Conservation (phyloP, 768 basidiomycete genomes). For the Trichaptum fuscoviolaceum region DNA sequence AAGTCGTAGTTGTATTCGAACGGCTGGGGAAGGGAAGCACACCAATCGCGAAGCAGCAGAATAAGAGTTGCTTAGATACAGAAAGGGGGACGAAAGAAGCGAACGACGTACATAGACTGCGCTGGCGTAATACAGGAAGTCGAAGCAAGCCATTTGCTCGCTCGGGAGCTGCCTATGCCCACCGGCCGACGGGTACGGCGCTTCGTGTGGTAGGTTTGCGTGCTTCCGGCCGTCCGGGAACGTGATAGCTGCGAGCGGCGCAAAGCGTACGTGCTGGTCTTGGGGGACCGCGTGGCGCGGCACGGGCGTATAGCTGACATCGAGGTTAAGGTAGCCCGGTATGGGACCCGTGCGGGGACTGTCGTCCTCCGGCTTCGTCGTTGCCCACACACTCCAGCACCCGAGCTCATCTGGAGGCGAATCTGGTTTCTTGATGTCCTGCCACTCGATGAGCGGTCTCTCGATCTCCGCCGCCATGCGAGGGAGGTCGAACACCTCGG, state of each 20-base stretch:
- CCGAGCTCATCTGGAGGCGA: slow-evolving; percentile 31
- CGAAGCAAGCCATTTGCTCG: slow-evolving; percentile 36
- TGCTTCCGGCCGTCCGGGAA: slow-evolving; percentile 27
- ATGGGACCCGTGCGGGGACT: slow-evolving; percentile 22
- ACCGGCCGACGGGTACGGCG: neutral
- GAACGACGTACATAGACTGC: slow-evolving; percentile 21
- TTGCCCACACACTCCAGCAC: slow-evolving; percentile 41
- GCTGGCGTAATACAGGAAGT: slow-evolving; percentile 35
- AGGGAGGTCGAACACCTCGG: slow-evolving; percentile 40
- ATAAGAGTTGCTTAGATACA: neutral
- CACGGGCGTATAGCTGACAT: slow-evolving; percentile 28
- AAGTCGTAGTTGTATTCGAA: slow-evolving; percentile 53
- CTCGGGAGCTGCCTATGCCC: slow-evolving; percentile 26
- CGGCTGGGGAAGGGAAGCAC: slow-evolving; percentile 28
- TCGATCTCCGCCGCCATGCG: slow-evolving; percentile 31
- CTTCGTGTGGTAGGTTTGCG: slow-evolving; percentile 16
- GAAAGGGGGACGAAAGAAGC: neutral
- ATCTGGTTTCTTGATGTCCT: slow-evolving; percentile 33
- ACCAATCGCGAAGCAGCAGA: neutral
- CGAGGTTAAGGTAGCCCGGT: slow-evolving; percentile 25
- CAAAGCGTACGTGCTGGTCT: slow-evolving; percentile 28
- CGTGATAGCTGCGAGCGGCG: slow-evolving; percentile 27
- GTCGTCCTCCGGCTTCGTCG: slow-evolving; percentile 24
- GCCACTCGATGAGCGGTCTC: slow-evolving; percentile 35
- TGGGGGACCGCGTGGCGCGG: slow-evolving; percentile 13